Conservation (phyloP, 306 rosid genomes). For the Quillaja saponaria region DNA sequence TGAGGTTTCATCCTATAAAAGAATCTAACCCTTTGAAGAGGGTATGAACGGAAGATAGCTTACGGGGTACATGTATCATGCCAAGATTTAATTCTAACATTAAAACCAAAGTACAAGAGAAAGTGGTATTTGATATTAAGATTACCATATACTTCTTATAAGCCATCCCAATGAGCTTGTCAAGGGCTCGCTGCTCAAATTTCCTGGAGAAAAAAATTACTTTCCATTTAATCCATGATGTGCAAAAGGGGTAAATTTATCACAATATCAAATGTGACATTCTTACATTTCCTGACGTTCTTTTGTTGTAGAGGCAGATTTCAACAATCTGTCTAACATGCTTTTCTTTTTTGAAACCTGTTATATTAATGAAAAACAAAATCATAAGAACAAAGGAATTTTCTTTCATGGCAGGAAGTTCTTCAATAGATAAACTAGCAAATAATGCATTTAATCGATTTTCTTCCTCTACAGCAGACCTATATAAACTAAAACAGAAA, state of each 20-base stretch:
- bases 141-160: slow-evolving; percentile 86
- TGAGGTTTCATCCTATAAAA: slow-evolving; percentile 8
- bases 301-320: slow-evolving; percentile 55
- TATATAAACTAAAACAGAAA: slow-evolving; percentile 2
- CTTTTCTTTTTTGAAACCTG: slow-evolving; percentile 74
- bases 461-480: slow-evolving; percentile 26
- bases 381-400: slow-evolving; percentile 21
- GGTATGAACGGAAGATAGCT: slow-evolving; percentile 1
- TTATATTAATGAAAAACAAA: slow-evolving; percentile 35
- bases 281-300: slow-evolving; percentile 73
- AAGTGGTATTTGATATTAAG: slow-evolving; percentile 10
- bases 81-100: slow-evolving; percentile 6
- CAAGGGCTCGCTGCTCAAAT: slow-evolving; percentile 76
- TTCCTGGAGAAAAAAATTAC: slow-evolving; percentile 57
- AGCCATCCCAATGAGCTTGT: slow-evolving; percentile 77
- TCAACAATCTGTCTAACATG: slow-evolving; percentile 58
- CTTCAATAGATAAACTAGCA: not conserved
- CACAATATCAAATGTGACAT: slow-evolving; percentile 32
- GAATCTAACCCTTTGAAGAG: slow-evolving; percentile 4
- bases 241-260: slow-evolving; percentile 32
- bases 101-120: slow-evolving; percentile 25
- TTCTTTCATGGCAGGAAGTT: not conserved
- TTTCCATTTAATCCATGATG: slow-evolving; percentile 25
- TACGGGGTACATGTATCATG: not conserved
- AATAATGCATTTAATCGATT: slow-evolving; percentile 7